Evolutionary conservation across 1,284 basidiomycete species (phyloP).

Genomic region (Fomes fomentarius): DNA sequence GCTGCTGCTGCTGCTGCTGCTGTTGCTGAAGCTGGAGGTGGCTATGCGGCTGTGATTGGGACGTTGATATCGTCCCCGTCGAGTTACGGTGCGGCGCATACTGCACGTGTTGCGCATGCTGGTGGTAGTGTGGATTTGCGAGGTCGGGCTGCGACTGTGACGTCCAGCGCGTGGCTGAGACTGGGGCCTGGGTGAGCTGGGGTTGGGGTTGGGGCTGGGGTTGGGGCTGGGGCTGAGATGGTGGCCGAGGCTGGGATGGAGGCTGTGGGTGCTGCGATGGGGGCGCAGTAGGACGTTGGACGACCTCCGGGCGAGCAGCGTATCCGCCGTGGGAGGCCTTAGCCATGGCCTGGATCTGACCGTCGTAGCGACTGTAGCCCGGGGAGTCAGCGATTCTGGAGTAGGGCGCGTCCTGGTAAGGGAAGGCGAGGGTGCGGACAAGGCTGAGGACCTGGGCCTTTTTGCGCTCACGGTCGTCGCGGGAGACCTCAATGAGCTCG

Average conservation of each 20-base stretch:
- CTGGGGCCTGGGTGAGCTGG: constrained; percentile 27
- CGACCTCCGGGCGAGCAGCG: constrained; percentile 2
- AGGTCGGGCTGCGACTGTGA: constrained; percentile 15
- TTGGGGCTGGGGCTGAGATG: too few relatives aligned
- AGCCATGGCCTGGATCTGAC: neutral
- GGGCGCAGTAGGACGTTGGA: neutral
- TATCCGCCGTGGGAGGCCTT: constrained; percentile 1
- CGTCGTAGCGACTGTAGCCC: constrained; percentile 18
- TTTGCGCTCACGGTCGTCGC: constrained; percentile 59
- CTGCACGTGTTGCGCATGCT: constrained; percentile 11
- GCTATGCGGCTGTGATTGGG: constrained; percentile 13
- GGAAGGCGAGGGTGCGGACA: constrained; percentile 76
- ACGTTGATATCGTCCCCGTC: neutral
- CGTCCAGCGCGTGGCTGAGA: constrained; percentile 31
- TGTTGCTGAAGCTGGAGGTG: constrained; percentile 3
- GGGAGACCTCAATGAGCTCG: constrained; percentile 47
- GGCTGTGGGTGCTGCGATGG: constrained; percentile 4
- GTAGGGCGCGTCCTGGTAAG: constrained; percentile 71
- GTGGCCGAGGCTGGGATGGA: neutral
- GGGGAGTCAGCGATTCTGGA: constrained; percentile 28
- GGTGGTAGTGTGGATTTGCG: constrained; percentile 6
- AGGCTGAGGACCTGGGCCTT: constrained; percentile 61
- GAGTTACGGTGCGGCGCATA: constrained; percentile 9
- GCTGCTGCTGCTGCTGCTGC: constrained; percentile 11
- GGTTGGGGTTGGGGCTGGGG: constrained; percentile 10